phyloP scores from a whole-genome alignment of 495 filamentous ascomycete genomes.

The Penicillium simplicissimum region DNA sequence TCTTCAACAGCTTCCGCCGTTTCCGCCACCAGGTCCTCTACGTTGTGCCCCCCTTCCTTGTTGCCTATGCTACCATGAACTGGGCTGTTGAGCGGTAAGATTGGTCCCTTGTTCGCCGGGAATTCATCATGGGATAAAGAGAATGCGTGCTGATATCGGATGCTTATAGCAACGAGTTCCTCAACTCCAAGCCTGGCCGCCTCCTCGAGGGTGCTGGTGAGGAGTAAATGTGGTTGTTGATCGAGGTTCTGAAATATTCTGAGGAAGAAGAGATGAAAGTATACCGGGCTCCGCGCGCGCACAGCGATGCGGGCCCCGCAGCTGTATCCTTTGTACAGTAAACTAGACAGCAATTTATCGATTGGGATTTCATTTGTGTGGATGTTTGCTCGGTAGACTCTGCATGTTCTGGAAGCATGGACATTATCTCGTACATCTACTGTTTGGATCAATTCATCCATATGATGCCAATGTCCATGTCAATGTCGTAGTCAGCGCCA shows the following conservation, averaged over 20 bases:
- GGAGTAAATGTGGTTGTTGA: constrained; percentile 33
- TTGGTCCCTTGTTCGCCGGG: background rate
- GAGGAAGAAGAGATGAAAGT: constrained; percentile 19
- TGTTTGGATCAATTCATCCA: background rate
- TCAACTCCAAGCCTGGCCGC: constrained; percentile 88
- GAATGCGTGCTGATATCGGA: background rate
- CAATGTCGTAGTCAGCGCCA: constrained; percentile 23
- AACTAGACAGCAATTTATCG: constrained; percentile 50
- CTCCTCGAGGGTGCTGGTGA: constrained; percentile 41
- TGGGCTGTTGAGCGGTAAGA: constrained; percentile 83
- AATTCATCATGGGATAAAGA: background rate
- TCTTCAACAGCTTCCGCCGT: constrained; percentile 64
- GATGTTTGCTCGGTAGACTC: background rate
- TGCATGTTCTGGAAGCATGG: background rate
- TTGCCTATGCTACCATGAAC: constrained; percentile 75
- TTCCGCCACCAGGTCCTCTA: constrained; percentile 73
- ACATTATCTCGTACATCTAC: background rate
- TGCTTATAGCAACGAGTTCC: constrained; percentile 73
- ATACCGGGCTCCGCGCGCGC: constrained; percentile 17
- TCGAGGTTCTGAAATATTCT: constrained; percentile 1
- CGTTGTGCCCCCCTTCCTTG: constrained; percentile 72
- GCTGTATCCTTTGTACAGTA: constrained; percentile 49
- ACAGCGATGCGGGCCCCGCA: constrained; percentile 13
- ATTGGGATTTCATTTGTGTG: constrained; percentile 34
- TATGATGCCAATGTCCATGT: too few species aligned